A percentile compares a stretch with the other conserved stretches of the same genome.
phyloP scores from a whole-genome alignment of 768 basidiomycete species.

The Lepiota subincarnata region DNA sequence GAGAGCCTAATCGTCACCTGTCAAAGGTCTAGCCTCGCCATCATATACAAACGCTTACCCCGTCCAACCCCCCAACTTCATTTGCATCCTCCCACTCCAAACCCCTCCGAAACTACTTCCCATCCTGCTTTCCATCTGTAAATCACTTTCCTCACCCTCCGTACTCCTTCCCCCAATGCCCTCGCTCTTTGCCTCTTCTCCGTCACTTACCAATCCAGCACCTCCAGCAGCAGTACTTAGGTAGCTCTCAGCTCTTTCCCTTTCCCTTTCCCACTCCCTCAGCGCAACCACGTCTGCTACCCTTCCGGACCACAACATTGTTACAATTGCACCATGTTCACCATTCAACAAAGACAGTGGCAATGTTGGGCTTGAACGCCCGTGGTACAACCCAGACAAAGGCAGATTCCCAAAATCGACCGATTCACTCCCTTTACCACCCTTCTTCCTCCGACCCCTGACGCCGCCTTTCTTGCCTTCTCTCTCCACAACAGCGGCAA shows the following conservation, averaged over 20 bases:
- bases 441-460: constrained; percentile 10
- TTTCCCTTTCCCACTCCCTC: constrained; percentile 31
- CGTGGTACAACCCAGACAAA: constrained; percentile 22
- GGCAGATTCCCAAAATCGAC: constrained; percentile 44
- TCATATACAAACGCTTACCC: constrained; percentile 25
- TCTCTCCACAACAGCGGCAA: constrained; percentile 35
- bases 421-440: constrained; percentile 27
- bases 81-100: constrained; percentile 41
- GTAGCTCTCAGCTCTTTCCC: neutral
- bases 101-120: constrained; percentile 26
- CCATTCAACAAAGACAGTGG: constrained; percentile 24
- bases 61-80: constrained; percentile 42
- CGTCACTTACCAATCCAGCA: constrained; percentile 32
- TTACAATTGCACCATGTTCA: constrained; percentile 1
- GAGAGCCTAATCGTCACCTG: constrained; percentile 17
- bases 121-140: constrained; percentile 1
- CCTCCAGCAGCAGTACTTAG: constrained; percentile 18
- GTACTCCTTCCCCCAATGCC: constrained; percentile 33
- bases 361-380: neutral
- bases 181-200: constrained; percentile 32
- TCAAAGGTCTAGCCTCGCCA: neutral
- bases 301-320: constrained; percentile 42
- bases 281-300: constrained; percentile 31
- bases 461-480: constrained; percentile 8
- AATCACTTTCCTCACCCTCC: constrained; percentile 15